Evolutionary conservation across 2,329 filamentous ascomycete genomes (phyloP).

Genomic region (Xenoacremonium recifei): DNA sequence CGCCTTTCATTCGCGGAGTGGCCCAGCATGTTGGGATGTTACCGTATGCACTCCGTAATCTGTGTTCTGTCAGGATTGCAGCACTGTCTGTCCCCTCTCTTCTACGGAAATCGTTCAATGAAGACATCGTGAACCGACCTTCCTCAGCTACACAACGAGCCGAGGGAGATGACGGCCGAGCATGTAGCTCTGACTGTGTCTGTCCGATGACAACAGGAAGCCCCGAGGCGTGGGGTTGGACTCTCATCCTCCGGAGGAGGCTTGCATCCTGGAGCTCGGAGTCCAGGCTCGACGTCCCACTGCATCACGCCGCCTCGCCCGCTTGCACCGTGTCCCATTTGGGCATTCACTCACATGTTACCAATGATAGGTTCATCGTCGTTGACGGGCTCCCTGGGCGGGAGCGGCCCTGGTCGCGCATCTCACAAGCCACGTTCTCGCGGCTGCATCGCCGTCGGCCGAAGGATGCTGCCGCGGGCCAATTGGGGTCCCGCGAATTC

Average conservation of each 20-base stretch:
- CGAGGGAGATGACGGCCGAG: no score
- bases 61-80: no score
- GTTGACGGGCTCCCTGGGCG: slow-evolving; percentile 7
- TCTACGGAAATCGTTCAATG: no score
- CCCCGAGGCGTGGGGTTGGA: slow-evolving; percentile 25
- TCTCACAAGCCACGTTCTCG: slow-evolving; percentile 12
- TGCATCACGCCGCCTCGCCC: neutral
- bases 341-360: slow-evolving; percentile 26
- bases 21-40: no score
- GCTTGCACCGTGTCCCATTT: slow-evolving; percentile 12
- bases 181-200: no score
- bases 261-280: neutral
- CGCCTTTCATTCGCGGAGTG: slow-evolving; percentile 4
- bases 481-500: slow-evolving; percentile 14
- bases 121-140: no score
- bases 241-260: no score
- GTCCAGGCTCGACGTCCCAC: neutral
- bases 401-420: slow-evolving; percentile 11
- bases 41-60: no score
- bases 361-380: slow-evolving; percentile 29
- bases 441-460: slow-evolving; percentile 6
- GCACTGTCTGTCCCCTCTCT: no score
- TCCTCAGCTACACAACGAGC: no score
- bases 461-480: no score
- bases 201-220: no score